Percentiles rank a stretch among this genome's conserved stretches.
These are phyloP conservation scores for Epichloe baconii DNA, from an alignment of 2,329 filamentous ascomycete species.

Conservation along the genomic window DNA sequence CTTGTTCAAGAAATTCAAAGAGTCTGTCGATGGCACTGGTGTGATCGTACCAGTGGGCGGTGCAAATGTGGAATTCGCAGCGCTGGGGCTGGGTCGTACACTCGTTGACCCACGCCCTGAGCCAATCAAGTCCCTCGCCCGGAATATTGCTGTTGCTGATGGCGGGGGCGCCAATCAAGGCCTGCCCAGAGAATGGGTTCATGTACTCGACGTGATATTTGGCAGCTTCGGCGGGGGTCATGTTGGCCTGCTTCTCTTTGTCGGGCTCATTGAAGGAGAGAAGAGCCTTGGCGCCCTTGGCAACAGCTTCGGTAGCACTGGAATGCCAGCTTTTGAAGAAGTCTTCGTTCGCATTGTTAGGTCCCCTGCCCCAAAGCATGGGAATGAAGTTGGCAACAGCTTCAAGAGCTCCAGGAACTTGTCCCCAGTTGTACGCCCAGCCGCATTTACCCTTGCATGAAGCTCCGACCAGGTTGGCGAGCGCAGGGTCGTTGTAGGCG, in stretches of 20 bases:
- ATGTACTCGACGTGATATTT: slow-evolving; percentile 38
- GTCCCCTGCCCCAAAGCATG: slow-evolving; percentile 44
- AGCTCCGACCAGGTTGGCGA: slow-evolving; percentile 37
- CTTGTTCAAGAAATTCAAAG: slow-evolving; percentile 34
- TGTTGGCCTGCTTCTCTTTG: slow-evolving; percentile 43
- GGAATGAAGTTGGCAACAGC: slow-evolving; percentile 41
- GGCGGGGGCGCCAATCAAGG: slow-evolving; percentile 40
- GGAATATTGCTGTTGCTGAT: slow-evolving; percentile 44
- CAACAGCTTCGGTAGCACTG: slow-evolving; percentile 38
- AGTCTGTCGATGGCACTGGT: slow-evolving; percentile 35
- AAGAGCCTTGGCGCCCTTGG: slow-evolving; percentile 39
- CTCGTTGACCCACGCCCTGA: background rate
- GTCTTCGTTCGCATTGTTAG: slow-evolving; percentile 12
- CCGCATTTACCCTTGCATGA: slow-evolving; percentile 26
- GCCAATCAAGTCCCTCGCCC: slow-evolving; percentile 38
- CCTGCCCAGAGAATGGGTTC: slow-evolving; percentile 40
- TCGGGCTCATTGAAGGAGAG: slow-evolving; percentile 66
- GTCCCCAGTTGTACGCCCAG: slow-evolving; percentile 61
- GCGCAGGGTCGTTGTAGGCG: slow-evolving; percentile 47
- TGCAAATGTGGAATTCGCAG: slow-evolving; percentile 47
- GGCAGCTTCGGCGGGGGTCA: slow-evolving; percentile 40
- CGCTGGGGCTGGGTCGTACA: slow-evolving; percentile 2
- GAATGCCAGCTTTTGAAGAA: slow-evolving; percentile 36
- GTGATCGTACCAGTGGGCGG: slow-evolving; percentile 50
- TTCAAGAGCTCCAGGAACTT: slow-evolving; percentile 28